These are phyloP conservation scores for Xylaria sp. DNA, from an alignment of 2,329 filamentous ascomycete species.

Conservation along the genomic window DNA sequence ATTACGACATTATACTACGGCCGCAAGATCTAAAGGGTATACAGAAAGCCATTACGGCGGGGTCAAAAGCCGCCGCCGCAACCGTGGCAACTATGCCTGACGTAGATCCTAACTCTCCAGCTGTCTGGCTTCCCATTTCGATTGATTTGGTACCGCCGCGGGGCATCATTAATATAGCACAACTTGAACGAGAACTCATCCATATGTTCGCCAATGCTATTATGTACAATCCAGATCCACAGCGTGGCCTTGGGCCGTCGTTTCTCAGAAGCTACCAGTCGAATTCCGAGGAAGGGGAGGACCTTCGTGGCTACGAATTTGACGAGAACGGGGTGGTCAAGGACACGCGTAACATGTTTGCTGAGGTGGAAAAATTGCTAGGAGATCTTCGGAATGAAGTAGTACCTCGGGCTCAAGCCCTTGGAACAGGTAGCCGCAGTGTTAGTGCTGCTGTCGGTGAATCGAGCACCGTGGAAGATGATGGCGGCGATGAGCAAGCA, in stretches of 20 bases:
- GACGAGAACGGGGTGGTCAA: constrained; percentile 89
- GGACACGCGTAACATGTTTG: constrained; percentile 89
- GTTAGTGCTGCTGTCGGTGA: constrained; percentile 54
- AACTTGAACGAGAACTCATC: constrained; percentile 91
- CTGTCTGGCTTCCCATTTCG: constrained; percentile 74
- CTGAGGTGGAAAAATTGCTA: constrained; percentile 83
- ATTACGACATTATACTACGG: constrained; percentile 77
- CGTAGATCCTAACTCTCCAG: constrained; percentile 66
- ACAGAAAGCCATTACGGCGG: constrained; percentile 67
- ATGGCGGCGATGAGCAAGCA: constrained; percentile 57
- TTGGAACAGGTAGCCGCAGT: constrained; percentile 48
- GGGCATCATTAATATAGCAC: constrained; percentile 91
- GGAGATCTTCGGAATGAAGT: constrained; percentile 79
- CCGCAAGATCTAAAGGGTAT: constrained; percentile 84
- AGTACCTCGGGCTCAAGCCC: constrained; percentile 56
- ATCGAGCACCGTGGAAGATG: constrained; percentile 59
- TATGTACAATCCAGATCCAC: constrained; percentile 94
- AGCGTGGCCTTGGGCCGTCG: constrained; percentile 73
- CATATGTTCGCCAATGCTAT: constrained; percentile 98
- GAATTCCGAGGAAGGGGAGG: constrained; percentile 54
- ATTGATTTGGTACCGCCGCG: constrained; percentile 85
- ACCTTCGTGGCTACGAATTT: constrained; percentile 68
- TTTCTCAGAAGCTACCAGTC: constrained; percentile 61
- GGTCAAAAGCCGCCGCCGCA: constrained; percentile 54
- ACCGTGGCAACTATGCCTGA: constrained; percentile 70